A percentile compares a stretch with the other conserved stretches of the same genome.
Evolutionary conservation across 768 basidiomycete genomes (phyloP).

Genomic region (Pluteus cervinus): DNA sequence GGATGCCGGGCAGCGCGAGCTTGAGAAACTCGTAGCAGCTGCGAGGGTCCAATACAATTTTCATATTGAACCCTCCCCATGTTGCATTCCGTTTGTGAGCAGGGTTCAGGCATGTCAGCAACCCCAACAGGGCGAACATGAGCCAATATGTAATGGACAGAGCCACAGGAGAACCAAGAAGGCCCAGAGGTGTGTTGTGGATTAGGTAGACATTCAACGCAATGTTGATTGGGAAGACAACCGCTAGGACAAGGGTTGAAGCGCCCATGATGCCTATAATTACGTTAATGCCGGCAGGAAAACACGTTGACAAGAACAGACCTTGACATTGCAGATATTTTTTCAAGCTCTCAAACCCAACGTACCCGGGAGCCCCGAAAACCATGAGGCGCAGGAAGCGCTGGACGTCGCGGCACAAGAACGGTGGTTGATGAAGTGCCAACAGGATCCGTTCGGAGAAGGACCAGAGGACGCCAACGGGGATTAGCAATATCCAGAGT

Average conservation of each 20-base stretch:
- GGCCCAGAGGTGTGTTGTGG: conserved; percentile 54
- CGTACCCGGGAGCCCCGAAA: conserved; percentile 64
- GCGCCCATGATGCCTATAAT: conserved; percentile 66
- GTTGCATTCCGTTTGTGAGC: conserved; percentile 50
- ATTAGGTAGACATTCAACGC: conserved; percentile 54
- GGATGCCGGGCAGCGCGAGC: conserved; percentile 69
- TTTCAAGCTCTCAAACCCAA: conserved; percentile 72
- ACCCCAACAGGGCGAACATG: conserved; percentile 49
- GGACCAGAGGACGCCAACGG: conserved; percentile 57
- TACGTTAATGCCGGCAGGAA: neutral
- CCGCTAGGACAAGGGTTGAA: conserved; percentile 56
- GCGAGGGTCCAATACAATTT: conserved; percentile 34
- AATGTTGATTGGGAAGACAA: conserved; percentile 63
- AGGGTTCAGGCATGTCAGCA: conserved; percentile 44
- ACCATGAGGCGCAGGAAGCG: conserved; percentile 59
- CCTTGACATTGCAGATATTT: conserved; percentile 81
- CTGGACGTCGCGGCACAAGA: conserved; percentile 57
- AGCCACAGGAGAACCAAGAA: conserved; percentile 63
- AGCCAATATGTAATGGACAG: conserved; percentile 68
- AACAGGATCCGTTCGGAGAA: conserved; percentile 59
- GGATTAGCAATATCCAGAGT: conserved; percentile 59
- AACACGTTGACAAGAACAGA: conserved; percentile 16
- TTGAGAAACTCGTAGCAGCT: conserved; percentile 55
- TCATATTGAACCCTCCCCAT: conserved; percentile 54
- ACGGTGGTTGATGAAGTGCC: conserved; percentile 52